Base-by-base conservation (phyloP, 1,139 yeast genomes). In the Debaryomycetaceae sp. region DNA sequence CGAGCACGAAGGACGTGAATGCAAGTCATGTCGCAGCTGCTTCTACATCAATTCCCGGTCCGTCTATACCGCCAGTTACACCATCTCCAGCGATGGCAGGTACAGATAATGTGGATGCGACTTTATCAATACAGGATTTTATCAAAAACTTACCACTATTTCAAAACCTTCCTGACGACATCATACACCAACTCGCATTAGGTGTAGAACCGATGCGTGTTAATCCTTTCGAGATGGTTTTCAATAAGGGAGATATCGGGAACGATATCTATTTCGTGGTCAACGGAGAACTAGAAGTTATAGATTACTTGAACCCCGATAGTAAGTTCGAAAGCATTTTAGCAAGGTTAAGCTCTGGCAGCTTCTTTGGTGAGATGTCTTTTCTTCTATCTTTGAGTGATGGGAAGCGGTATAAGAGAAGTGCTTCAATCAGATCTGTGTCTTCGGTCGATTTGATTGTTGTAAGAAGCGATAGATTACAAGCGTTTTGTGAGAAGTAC, bases 331-430 rank as follows among this genome's bases (percentile, higher is more conserved):
- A 74, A 44, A 65, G 65, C 24, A 66, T 75, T 1, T 62, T 81
- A 38, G 90, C 87, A 1, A 72, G 87, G 47, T 65, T 85, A 36
- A 75, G 79, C 3, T 64, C 78, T 7, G 89, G 87, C 7, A 75
- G 81, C 37, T 84, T 83, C 60, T 84, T 86, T 64, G 95, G 95
- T 24, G 93, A 85, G 59, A 81, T 84, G 82, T 79, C 88, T 0
- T 84, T 84, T 54, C 63, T 85, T 37, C 69, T 80, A 4, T 71
- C 76, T 31, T 62, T 84, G 23, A 65, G 73, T 9, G 61, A 65
- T 35, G 54, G 62, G 9, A 52, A 54, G 11, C 55, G 53, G 22
- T 55, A 52, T 24, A 60, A 58, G 34, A 64, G 91, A 49, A 75
- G 83, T 37, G 90, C 90, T 0, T 78, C 80, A 42, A 79, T 84